These are phyloP conservation scores for Colletotrichum euphorbiae DNA, from an alignment of 2,329 filamentous ascomycete genomes.

Conservation along the genomic window DNA sequence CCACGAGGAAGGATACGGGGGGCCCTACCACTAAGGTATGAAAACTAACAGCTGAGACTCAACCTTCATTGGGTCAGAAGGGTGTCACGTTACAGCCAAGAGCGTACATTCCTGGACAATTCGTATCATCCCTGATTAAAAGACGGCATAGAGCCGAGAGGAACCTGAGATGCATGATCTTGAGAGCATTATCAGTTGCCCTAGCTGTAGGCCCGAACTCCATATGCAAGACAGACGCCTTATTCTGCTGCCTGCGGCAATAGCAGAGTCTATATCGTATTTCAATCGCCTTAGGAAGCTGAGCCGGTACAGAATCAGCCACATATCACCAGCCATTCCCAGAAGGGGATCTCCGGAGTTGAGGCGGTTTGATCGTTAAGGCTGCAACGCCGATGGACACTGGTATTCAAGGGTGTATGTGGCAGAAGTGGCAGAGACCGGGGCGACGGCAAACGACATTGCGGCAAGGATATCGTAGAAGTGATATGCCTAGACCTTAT, in stretches of 20 bases:
- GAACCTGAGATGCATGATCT: constrained; percentile 35
- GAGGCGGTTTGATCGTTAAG: constrained; percentile 57
- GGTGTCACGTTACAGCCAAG: constrained; percentile 18
- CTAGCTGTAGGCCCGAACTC: constrained; percentile 63
- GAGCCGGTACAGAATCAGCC: constrained; percentile 71
- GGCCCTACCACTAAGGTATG: background rate
- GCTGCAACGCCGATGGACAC: constrained; percentile 26
- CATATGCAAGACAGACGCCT: constrained; percentile 44
- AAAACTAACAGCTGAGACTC: background rate
- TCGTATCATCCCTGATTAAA: constrained; percentile 8
- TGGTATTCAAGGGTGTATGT: constrained; percentile 44
- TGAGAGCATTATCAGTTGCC: constrained; percentile 65
- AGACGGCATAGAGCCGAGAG: background rate
- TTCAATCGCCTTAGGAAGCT: constrained; percentile 66
- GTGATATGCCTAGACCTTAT: constrained; percentile 63
- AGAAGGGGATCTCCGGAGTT: constrained; percentile 68
- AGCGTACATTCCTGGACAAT: background rate
- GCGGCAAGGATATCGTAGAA: constrained; percentile 75
- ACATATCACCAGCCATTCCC: constrained; percentile 70
- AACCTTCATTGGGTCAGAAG: background rate
- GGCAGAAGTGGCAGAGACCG: constrained; percentile 62
- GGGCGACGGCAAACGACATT: constrained; percentile 68
- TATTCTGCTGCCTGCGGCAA: constrained; percentile 45
- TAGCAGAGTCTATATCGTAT: constrained; percentile 61
- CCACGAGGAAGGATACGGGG: constrained; percentile 17